A percentile compares a stretch with the other conserved stretches of the same genome.
Evolutionary conservation across 139 green algal genomes (phyloP).

Genomic region (Chlamydomonas schloesseri): DNA sequence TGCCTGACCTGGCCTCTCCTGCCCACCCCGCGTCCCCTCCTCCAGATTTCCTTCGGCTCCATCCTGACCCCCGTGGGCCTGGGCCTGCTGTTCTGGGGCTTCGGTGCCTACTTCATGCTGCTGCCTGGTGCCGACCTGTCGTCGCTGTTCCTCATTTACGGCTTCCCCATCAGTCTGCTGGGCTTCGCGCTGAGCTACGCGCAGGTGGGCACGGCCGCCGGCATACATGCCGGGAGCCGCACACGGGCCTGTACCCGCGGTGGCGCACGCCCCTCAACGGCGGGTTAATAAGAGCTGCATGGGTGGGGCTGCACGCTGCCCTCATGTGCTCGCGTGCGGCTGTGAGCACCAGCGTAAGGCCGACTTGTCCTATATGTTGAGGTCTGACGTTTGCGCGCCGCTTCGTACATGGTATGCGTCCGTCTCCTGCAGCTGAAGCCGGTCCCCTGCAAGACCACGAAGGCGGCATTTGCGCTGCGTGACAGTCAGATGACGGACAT

Average conservation of each 20-base stretch:
- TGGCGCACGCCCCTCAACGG: no score
- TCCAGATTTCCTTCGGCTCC: conserved; percentile 78
- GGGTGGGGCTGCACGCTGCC: no score
- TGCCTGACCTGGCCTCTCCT: no score
- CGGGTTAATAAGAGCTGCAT: no score
- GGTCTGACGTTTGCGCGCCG: no score
- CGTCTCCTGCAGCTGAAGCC: conserved; percentile 61
- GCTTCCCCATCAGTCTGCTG: conserved; percentile 95
- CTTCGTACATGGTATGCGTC: no score
- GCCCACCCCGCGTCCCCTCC: no score
- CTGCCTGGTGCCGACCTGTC: conserved; percentile 91
- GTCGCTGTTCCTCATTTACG: conserved; percentile 96
- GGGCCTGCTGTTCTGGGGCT: conserved; percentile 86
- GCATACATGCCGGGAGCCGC: no score
- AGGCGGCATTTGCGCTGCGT: conserved; percentile 80
- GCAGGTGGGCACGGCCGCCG: conserved; percentile 33
- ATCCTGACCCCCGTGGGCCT: conserved; percentile 87
- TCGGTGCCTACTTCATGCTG: conserved; percentile 94
- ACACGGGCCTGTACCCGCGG: no score
- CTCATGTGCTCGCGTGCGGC: no score
- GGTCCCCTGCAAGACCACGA: conserved; percentile 79
- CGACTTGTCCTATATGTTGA: no score
- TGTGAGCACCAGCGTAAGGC: no score
- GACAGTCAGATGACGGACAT: conserved; percentile 93
- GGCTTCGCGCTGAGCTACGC: conserved; percentile 95